Conservation (phyloP, 805 yeast species). For the Ogataea polymorpha region DNA sequence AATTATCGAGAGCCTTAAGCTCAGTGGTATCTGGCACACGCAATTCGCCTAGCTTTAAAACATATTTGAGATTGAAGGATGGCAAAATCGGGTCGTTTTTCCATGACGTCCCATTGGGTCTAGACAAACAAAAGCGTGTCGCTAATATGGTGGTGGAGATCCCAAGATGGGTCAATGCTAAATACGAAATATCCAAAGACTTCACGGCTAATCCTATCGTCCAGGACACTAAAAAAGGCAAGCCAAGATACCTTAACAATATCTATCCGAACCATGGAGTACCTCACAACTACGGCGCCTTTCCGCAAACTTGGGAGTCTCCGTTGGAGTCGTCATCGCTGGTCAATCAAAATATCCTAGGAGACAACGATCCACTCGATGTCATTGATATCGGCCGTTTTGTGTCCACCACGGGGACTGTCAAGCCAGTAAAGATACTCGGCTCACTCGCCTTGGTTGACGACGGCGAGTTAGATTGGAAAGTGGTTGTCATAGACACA, state of each 20-base stretch:
- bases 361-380: constrained; percentile 95
- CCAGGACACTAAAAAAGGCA: constrained; percentile 70
- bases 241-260: constrained; percentile 72
- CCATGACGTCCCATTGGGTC: constrained; percentile 66
- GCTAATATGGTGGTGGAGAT: constrained; percentile 73
- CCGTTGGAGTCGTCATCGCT: constrained; percentile 52
- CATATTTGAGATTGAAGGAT: constrained; percentile 40
- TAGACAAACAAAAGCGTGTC: constrained; percentile 39
- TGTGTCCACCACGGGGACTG: constrained; percentile 43
- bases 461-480: constrained; percentile 98
- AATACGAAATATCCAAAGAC: constrained; percentile 68
- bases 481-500: constrained; percentile 66
- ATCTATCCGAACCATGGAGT: constrained; percentile 82
- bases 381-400: constrained; percentile 82
- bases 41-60: constrained; percentile 38
- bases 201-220: constrained; percentile 67
- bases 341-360: constrained; percentile 46
- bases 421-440: constrained; percentile 63
- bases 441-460: constrained; percentile 79
- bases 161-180: constrained; percentile 80
- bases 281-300: constrained; percentile 83
- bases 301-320: constrained; percentile 97
- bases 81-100: constrained; percentile 56
- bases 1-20: constrained; percentile 14
- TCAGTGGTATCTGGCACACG: constrained; percentile 35